phyloP scores from a whole-genome alignment of 2,329 filamentous ascomycete species.

The Neopestalotiopsis sp. region DNA sequence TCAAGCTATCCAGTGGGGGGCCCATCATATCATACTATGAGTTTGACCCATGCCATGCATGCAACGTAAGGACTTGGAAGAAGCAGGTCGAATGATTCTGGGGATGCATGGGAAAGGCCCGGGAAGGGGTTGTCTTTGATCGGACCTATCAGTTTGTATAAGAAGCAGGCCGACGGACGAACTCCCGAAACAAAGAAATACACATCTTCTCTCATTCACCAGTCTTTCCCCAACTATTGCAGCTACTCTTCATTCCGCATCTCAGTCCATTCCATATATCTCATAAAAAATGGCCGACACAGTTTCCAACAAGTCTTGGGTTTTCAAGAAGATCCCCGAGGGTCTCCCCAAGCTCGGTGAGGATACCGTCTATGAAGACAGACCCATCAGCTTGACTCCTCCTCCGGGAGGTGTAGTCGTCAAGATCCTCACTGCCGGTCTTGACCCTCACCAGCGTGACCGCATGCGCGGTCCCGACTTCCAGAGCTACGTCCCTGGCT shows the following conservation, averaged over 20 bases:
- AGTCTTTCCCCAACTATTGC: background rate
- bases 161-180: background rate
- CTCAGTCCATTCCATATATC: background rate
- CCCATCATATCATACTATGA: background rate
- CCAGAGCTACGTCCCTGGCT: conserved; percentile 15
- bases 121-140: background rate
- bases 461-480: conserved; percentile 13
- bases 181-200: background rate
- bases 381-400: conserved; percentile 8
- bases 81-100: background rate
- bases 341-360: conserved; percentile 12
- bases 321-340: conserved; percentile 15
- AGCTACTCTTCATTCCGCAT: background rate
- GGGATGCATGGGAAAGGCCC: background rate
- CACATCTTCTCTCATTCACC: background rate
- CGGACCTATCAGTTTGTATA: background rate
- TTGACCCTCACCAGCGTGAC: conserved; percentile 15
- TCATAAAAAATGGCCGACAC: conserved; percentile 12
- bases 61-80: background rate
- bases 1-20: background rate
- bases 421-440: conserved; percentile 5
- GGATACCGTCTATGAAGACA: conserved; percentile 11
- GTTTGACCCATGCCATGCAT: background rate
- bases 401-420: conserved; percentile 12
- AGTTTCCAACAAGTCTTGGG: conserved; percentile 12